Evolutionary conservation across 2,329 filamentous ascomycete genomes (phyloP).

Genomic region (Didymella sp.): DNA sequence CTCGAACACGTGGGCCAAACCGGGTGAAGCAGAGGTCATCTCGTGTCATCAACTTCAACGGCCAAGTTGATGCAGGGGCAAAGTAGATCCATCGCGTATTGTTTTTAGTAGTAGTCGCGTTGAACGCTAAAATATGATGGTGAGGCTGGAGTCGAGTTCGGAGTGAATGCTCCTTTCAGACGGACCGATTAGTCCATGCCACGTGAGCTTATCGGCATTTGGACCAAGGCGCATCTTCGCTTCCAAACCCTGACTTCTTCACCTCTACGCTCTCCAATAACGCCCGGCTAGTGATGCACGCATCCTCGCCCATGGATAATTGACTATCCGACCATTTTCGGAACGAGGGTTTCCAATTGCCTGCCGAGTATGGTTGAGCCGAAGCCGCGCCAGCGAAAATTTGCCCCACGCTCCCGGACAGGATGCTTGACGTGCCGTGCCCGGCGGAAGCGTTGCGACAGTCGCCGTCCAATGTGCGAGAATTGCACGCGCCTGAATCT

Average conservation of each 20-base stretch:
- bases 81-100: constrained; percentile 7
- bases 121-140: not conserved
- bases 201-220: constrained; percentile 19
- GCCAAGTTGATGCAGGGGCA: not conserved
- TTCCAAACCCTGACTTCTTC: constrained; percentile 10
- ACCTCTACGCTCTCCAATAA: constrained; percentile 14
- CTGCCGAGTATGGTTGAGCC: constrained; percentile 41
- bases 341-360: constrained; percentile 12
- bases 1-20: constrained; percentile 27
- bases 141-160: constrained; percentile 10
- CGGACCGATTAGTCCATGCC: constrained; percentile 14
- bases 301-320: constrained; percentile 15
- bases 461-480: constrained; percentile 42
- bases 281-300: constrained; percentile 8
- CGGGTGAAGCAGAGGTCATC: constrained; percentile 18
- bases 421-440: constrained; percentile 48
- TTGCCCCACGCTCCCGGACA: constrained; percentile 46
- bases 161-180: constrained; percentile 5
- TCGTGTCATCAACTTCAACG: constrained; percentile 3
- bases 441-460: constrained; percentile 47
- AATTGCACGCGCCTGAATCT: constrained; percentile 48
- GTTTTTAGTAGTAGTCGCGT: not conserved
- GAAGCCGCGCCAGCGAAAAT: constrained; percentile 46
- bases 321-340: constrained; percentile 20
- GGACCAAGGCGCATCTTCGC: constrained; percentile 13